These are phyloP conservation scores for Colletotrichum kahawae DNA, from an alignment of 2,329 filamentous ascomycete species.

Conservation along the genomic window DNA sequence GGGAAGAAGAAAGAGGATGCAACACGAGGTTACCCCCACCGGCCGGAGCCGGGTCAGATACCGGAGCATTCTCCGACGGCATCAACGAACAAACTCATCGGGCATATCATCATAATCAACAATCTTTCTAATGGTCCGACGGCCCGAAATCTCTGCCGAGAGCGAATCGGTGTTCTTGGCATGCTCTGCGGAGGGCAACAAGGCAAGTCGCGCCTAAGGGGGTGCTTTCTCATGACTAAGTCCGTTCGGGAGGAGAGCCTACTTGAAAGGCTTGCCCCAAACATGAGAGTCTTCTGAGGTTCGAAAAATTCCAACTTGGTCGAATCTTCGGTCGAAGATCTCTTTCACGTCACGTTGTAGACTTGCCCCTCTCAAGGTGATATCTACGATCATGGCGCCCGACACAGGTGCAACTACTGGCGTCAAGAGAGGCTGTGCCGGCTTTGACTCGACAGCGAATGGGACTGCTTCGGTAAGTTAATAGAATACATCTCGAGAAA, in stretches of 20 bases:
- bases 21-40: not conserved
- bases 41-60: slow-evolving; percentile 1
- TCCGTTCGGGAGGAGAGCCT: not conserved
- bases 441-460: rapidly evolving
- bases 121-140: not conserved
- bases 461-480: not conserved
- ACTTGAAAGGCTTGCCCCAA: not conserved
- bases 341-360: not conserved
- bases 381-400: not conserved
- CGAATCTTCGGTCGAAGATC: not conserved
- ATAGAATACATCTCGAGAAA: not conserved
- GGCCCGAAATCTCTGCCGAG: not conserved
- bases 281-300: not conserved
- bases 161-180: not conserved
- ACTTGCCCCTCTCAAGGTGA: not conserved
- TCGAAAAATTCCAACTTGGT: not conserved
- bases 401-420: not conserved
- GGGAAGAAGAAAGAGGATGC: not conserved
- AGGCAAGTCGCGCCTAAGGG: not conserved
- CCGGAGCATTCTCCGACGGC: not conserved
- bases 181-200: not conserved
- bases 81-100: not conserved
- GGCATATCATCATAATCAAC: not conserved
- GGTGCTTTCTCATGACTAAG: not conserved
- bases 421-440: not conserved